These are phyloP conservation scores for Xylariaceae sp. DNA, from an alignment of 2,329 filamentous ascomycete species.

Conservation along the genomic window DNA sequence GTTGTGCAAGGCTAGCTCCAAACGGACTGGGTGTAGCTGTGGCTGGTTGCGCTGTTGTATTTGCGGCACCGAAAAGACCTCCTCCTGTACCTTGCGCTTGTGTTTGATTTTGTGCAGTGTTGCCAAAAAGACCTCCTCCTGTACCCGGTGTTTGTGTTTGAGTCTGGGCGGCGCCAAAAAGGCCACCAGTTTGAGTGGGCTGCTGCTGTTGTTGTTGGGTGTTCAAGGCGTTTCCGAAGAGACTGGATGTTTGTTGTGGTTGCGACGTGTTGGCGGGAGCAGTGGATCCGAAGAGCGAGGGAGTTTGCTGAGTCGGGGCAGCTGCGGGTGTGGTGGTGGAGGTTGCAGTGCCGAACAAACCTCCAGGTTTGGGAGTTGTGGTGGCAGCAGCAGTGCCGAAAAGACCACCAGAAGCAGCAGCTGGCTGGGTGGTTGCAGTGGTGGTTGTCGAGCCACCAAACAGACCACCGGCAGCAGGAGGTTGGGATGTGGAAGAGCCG, in stretches of 20 bases:
- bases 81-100: constrained; percentile 17
- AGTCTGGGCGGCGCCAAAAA: no score
- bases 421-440: constrained; percentile 21
- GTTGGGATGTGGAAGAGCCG: constrained; percentile 31
- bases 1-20: constrained; percentile 15
- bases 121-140: constrained; percentile 25
- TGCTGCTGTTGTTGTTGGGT: no score
- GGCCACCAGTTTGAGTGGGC: no score
- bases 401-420: constrained; percentile 27
- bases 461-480: constrained; percentile 31
- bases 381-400: constrained; percentile 29
- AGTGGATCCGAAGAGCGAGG: constrained; percentile 22
- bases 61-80: constrained; percentile 27
- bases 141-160: constrained; percentile 14
- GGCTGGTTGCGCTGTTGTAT: constrained; percentile 15
- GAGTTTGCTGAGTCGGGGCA: constrained; percentile 22
- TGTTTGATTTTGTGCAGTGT: constrained; percentile 10
- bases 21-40: constrained; percentile 15
- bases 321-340: constrained; percentile 21
- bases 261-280: constrained; percentile 17
- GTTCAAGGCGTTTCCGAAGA: constrained; percentile 18
- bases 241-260: constrained; percentile 15
- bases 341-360: constrained; percentile 24
- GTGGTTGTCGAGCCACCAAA: constrained; percentile 25
- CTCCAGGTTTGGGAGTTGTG: constrained; percentile 23